A percentile compares a stretch with the other conserved stretches of the same genome.
These are phyloP conservation scores for Pseudoturritis turrita DNA, from an alignment of 345 rosid genomes.

Conservation along the genomic window DNA sequence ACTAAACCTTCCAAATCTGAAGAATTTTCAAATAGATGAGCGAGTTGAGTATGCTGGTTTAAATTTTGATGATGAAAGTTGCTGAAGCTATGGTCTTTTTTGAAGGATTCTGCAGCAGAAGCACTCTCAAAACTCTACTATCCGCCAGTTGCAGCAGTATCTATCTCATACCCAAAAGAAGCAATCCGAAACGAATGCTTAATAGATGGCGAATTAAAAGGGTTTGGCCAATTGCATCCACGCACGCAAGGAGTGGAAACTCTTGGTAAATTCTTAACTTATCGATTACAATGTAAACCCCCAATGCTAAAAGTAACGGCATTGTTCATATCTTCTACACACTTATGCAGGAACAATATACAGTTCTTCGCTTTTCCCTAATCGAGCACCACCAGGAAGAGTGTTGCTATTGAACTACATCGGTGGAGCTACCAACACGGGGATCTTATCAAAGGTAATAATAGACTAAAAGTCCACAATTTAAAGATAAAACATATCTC, in stretches of 20 bases:
- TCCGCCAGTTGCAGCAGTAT: slow-evolving; percentile 94
- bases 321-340: neutral
- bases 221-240: slow-evolving; percentile 96
- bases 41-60: no score
- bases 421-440: slow-evolving; percentile 77
- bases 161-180: slow-evolving; percentile 83
- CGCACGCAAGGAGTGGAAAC: slow-evolving; percentile 98
- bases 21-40: no score
- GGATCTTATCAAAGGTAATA: slow-evolving; percentile 58
- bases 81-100: neutral
- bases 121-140: slow-evolving; percentile 78
- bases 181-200: slow-evolving; percentile 74
- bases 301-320: neutral
- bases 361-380: slow-evolving; percentile 81
- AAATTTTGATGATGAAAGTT: neutral
- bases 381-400: slow-evolving; percentile 73
- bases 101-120: slow-evolving; percentile 69
- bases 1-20: neutral
- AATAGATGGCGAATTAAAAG: slow-evolving; percentile 84
- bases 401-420: slow-evolving; percentile 70
- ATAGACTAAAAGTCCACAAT: neutral
- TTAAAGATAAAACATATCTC: neutral
- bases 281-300: no score
- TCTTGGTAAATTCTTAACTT: slow-evolving; percentile 43
- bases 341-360: slow-evolving; percentile 60